These are phyloP conservation scores for Uronychia setigera DNA, from an alignment of 73 alveolate genomes.

Conservation along the genomic window DNA sequence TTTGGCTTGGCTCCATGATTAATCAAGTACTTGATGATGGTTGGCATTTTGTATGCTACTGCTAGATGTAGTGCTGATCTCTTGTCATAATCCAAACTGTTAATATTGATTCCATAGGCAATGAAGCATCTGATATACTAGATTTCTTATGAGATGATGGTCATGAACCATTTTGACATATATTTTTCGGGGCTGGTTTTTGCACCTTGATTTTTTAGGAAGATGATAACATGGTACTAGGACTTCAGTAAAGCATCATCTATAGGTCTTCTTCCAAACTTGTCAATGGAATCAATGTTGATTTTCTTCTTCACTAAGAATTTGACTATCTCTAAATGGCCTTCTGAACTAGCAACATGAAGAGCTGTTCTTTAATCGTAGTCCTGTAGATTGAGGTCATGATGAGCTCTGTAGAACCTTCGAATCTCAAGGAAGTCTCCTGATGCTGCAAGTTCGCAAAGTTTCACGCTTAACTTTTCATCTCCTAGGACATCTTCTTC, in stretches of 20 bases:
- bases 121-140: conserved; percentile 14
- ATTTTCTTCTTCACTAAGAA: not conserved
- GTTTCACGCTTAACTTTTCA: not conserved
- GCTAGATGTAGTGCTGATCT: conserved; percentile 43
- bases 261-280: not conserved
- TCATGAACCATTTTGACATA: not conserved
- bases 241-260: not conserved
- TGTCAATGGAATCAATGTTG: not conserved
- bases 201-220: not conserved
- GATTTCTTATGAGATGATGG: not conserved
- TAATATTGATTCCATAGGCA: conserved; percentile 19
- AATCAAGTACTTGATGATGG: conserved; percentile 3
- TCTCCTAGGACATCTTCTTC: not conserved
- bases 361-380: conserved; percentile 38
- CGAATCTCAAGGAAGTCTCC: not conserved
- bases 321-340: conserved; percentile 18
- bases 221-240: not conserved
- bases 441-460: not conserved
- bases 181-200: not conserved
- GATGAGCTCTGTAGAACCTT: not conserved
- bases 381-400: conserved; percentile 4
- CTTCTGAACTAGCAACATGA: conserved; percentile 33
- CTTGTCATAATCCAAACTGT: conserved; percentile 19
- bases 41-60: not conserved
- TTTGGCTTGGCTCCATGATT: conserved; percentile 24